Percentiles rank a stretch among this genome's conserved stretches.
Conservation (phyloP, 2,329 filamentous ascomycete genomes). For the Colletotrichum sp. region DNA sequence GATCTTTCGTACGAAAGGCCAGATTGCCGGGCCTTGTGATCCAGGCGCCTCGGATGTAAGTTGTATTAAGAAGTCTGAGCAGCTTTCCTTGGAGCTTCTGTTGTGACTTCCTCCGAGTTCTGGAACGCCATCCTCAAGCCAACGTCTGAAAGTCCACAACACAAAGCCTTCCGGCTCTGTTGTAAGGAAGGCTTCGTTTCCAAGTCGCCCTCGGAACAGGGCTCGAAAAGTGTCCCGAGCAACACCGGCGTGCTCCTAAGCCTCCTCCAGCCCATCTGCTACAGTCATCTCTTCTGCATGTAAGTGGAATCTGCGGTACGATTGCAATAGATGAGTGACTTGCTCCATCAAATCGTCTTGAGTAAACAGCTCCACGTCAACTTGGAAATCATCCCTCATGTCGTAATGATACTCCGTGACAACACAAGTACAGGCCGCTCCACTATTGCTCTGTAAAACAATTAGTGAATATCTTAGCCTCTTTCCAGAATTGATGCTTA, state of each 20-base stretch:
- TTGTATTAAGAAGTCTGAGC: slow-evolving; percentile 35
- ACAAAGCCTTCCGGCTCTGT: slow-evolving; percentile 26
- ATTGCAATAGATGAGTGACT: slow-evolving; percentile 35
- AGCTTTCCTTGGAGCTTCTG: slow-evolving; percentile 26
- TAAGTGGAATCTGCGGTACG: slow-evolving; percentile 40
- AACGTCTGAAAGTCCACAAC: slow-evolving; percentile 16
- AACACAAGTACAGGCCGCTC: slow-evolving; percentile 51
- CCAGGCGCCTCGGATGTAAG: slow-evolving; percentile 40
- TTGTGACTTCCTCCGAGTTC: not conserved
- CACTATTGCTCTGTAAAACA: slow-evolving; percentile 42
- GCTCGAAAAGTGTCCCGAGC: slow-evolving; percentile 40
- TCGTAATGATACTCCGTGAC: slow-evolving; percentile 51
- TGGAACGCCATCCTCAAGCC: not conserved
- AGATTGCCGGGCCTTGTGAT: slow-evolving; percentile 28
- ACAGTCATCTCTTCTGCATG: slow-evolving; percentile 19
- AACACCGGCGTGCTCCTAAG: slow-evolving; percentile 33
- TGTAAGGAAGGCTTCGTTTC: slow-evolving; percentile 24
- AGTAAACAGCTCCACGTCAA: slow-evolving; percentile 39
- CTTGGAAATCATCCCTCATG: slow-evolving; percentile 29
- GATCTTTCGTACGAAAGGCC: slow-evolving; percentile 51
- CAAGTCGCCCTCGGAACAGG: slow-evolving; percentile 36
- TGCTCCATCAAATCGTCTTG: slow-evolving; percentile 36
- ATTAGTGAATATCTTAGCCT: not conserved
- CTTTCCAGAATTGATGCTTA: slow-evolving; percentile 29
- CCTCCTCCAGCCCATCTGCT: slow-evolving; percentile 17